These are phyloP conservation scores for Aspergillus phoenicis DNA, from an alignment of 2,329 filamentous ascomycete species.

Conservation along the genomic window DNA sequence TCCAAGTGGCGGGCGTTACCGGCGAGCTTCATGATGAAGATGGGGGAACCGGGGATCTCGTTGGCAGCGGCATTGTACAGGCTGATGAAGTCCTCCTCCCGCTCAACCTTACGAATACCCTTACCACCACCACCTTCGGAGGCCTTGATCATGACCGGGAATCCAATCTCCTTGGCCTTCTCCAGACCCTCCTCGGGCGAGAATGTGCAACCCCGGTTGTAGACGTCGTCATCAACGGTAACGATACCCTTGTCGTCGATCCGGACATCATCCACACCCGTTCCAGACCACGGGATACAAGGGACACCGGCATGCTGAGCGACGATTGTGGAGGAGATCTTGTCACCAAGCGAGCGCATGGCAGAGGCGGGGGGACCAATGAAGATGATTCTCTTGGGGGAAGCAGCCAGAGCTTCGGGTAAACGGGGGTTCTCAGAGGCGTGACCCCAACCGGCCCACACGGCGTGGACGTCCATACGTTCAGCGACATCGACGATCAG, in stretches of 20 bases:
- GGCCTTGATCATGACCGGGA: slow-evolving; percentile 99
- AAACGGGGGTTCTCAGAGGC: slow-evolving; percentile 98
- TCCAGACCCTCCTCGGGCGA: slow-evolving; percentile 86
- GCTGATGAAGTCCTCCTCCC: slow-evolving; percentile 78
- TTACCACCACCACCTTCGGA: slow-evolving; percentile 99
- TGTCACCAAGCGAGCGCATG: slow-evolving; percentile 98
- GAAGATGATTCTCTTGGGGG: slow-evolving; percentile 98
- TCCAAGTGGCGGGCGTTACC: slow-evolving; percentile 96
- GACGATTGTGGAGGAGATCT: slow-evolving; percentile 98
- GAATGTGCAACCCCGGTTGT: slow-evolving; percentile 86
- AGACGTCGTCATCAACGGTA: slow-evolving; percentile 82
- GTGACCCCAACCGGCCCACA: slow-evolving; percentile 99
- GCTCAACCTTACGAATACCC: slow-evolving; percentile 93
- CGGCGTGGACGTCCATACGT: slow-evolving; percentile 96
- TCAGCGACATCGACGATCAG: slow-evolving; percentile 98
- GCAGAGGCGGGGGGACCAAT: slow-evolving; percentile 97
- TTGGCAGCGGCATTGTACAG: slow-evolving; percentile 95
- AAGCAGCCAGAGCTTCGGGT: slow-evolving; percentile 92
- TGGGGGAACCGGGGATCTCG: slow-evolving; percentile 97
- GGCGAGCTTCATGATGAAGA: slow-evolving; percentile 99
- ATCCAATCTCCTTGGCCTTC: slow-evolving; percentile 87
- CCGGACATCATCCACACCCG: slow-evolving; percentile 78
- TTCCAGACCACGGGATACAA: slow-evolving; percentile 99
- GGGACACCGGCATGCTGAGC: slow-evolving; percentile 95
- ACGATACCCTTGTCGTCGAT: slow-evolving; percentile 85